Evolutionary conservation across 2,329 filamentous ascomycete species (phyloP), one percentile per base, ranked within the genome.

Genomic region (Colletotrichum sp.): DNA sequence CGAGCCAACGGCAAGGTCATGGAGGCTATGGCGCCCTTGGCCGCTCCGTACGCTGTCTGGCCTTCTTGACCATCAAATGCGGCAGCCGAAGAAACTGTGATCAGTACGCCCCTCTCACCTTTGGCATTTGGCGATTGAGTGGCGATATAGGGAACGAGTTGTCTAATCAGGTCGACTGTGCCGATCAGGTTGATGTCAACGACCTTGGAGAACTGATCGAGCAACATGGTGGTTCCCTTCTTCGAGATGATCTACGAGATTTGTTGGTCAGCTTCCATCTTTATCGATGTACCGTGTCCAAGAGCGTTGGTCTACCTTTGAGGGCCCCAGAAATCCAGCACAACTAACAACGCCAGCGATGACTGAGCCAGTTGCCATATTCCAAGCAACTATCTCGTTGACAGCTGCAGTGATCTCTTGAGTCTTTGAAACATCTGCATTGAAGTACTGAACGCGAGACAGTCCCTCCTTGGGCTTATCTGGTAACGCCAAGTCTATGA

Each of bases 401-500:
- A 44, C 36, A 0, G 36, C 36, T 18, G 36, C 16, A 6, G 36
- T 44, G 16, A 44, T 44, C 16, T 44, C 36, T 0, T 44, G 36
- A 18, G 36, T 44, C 36, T 44, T 44, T 44, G 36, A 44, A 44
- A 44, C 36, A 0, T 44, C 36, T 44, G 36, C 36, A 0, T 18
- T 44, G 36, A 44, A 44, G 16, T 44, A n/a, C 36, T 1, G 0
- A 10, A n/a, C 1, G 36, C 8, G 8, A 44, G 36, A 44, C 0
- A 0, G 0, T 44, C 36, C 36, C 16, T 39, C 0, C 36, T 44
- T 44, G 16, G 36, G 16, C 36, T 18, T 44, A 18, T 44, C 36
- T 0, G 36, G 36, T 10, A 10, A 0, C 0, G 36, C 36, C 36
- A 44, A 44, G 36, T 44, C 36, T 44, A 44, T 44, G 0, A 44